Conservation (phyloP, 768 basidiomycete genomes). For the Suillus brevipes region DNA sequence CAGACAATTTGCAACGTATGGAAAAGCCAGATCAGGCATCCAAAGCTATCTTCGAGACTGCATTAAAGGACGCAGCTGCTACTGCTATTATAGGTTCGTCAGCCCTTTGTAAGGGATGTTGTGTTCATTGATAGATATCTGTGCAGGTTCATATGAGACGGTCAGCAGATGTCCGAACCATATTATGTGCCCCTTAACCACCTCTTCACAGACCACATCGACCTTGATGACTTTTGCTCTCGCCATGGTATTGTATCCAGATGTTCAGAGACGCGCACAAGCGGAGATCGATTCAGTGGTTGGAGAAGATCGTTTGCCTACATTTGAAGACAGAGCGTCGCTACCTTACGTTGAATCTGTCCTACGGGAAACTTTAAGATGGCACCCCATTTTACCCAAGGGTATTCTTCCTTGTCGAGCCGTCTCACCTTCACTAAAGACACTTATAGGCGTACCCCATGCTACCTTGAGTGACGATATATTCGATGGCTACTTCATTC, state of each 20-base stretch:
- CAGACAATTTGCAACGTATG: conserved; percentile 17
- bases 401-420: not conserved
- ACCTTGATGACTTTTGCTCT: conserved; percentile 9
- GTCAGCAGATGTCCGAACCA: conserved; percentile 5
- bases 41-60: conserved; percentile 2
- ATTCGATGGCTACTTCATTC: conserved; percentile 36
- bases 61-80: conserved; percentile 13
- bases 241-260: conserved; percentile 13
- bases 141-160: conserved; percentile 23
- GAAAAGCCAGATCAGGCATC: conserved; percentile 9
- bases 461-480: conserved; percentile 31
- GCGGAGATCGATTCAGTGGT: conserved; percentile 17
- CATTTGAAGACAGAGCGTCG: not conserved
- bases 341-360: conserved; percentile 5
- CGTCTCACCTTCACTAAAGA: not conserved
- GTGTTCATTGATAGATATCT: not conserved
- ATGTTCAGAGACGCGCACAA: conserved; percentile 19
- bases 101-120: not conserved
- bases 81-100: conserved; percentile 19
- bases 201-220: conserved; percentile 10
- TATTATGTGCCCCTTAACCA: not conserved
- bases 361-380: not conserved
- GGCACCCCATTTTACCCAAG: not conserved
- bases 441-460: not conserved
- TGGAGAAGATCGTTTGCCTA: not conserved